phyloP scores from a whole-genome alignment of 139 green algal species.

The Chlorella vulgaris region DNA sequence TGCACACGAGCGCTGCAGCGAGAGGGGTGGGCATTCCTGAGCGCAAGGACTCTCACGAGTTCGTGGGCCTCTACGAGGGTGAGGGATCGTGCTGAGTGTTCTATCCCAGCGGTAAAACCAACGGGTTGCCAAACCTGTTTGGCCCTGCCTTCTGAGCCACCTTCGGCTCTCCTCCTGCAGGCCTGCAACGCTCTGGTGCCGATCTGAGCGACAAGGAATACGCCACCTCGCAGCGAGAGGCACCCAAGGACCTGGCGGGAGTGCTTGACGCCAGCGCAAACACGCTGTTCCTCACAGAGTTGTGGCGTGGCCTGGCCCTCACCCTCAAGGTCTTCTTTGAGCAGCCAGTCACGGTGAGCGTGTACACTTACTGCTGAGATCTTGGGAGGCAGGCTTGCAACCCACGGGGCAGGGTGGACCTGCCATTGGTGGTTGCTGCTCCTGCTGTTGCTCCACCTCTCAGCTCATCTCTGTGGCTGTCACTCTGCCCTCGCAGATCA shows the following conservation, averaged over 20 bases:
- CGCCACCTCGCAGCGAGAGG: slow-evolving; percentile 36
- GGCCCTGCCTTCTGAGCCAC: background rate
- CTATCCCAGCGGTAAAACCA: background rate
- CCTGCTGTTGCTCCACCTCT: no score
- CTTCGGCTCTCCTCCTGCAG: background rate
- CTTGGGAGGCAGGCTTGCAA: background rate
- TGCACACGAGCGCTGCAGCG: slow-evolving; percentile 31
- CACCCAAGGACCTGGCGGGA: slow-evolving; percentile 52
- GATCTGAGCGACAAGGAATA: slow-evolving; percentile 38
- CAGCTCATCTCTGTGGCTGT: background rate
- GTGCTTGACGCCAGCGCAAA: slow-evolving; percentile 92
- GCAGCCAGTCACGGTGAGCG: slow-evolving; percentile 90
- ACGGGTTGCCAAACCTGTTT: no score
- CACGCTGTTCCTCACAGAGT: slow-evolving; percentile 97
- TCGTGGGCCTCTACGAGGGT: slow-evolving; percentile 3
- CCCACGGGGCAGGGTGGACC: background rate
- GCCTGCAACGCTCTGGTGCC: slow-evolving; percentile 10
- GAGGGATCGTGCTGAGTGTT: background rate
- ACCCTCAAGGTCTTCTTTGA: slow-evolving; percentile 98
- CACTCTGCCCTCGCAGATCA: slow-evolving; percentile 75
- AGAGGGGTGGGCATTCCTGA: slow-evolving; percentile 29
- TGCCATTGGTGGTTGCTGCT: no score
- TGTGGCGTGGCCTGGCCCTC: slow-evolving; percentile 88
- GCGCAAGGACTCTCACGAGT: background rate
- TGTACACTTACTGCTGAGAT: background rate